Evolutionary conservation across 805 yeast genomes (phyloP), one percentile per base, ranked within the genome.

Genomic region (Scheffersomyces stipitis): DNA sequence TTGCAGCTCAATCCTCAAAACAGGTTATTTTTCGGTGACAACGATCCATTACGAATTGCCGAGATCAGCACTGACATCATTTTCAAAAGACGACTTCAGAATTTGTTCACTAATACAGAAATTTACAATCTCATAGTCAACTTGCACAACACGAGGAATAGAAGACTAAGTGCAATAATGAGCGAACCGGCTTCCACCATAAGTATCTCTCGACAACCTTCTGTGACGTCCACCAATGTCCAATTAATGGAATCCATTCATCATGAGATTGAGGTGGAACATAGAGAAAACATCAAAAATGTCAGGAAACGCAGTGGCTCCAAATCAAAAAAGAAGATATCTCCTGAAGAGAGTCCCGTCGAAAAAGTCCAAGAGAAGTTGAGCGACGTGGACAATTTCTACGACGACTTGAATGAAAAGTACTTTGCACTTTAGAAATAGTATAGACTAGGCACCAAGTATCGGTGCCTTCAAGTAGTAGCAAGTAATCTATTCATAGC

Each of bases 361-460:
- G 18, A 14, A 5, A 13, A 9, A 4, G n/a, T n/a, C n/a, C n/a
- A n/a, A n/a, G 18, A 14, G 14, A 10, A 13, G 18, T 15, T 18
- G 7, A 12, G 18, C n/a, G 16, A 29, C n/a, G 15, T 15, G 20
- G 18, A 18, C 4, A 16, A 40, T 14, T 40, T 40, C 27, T 36
- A 40, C 33, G 34, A 40, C 15, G 44, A 36, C 26, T 31, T 36
- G 20, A 29, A 33, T 16, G 34, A 26, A 18, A 12, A 5, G 5
- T 23, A 23, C 12, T 31, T 20, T 20, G 10, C 7, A 7, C 24
- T 20, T 7, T 20, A 20, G 24, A 20, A 20, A 7, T 20, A n/a
- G n/a, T n/a, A n/a, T n/a, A n/a, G n/a, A n/a, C n/a, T n/a, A n/a
- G n/a, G n/a, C n/a, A n/a, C n/a, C n/a, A n/a, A n/a, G n/a, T n/a